Evolutionary conservation across 331 rosid genomes (phyloP), one percentile per base, ranked within the genome.

Genomic region (Cydonia oblonga): DNA sequence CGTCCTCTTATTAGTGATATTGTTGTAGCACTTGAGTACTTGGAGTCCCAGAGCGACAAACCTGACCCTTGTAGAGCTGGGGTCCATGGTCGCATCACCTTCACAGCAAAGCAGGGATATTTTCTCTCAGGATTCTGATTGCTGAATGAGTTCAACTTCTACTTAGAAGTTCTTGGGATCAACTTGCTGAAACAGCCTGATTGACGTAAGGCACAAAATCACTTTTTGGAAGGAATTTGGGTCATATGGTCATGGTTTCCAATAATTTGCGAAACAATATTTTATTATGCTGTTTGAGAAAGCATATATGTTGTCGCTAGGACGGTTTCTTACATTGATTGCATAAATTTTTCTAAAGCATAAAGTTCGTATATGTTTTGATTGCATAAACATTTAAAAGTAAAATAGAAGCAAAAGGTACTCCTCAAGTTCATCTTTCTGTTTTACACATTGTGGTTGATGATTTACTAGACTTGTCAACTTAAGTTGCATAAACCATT

Each of bases 21-120:
- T 63, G 96, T 88, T 35, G 92, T 90, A 26, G 97, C 97, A n/a
- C 89, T 92, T 18, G 97, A 90, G 80, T 92, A 88, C 83, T 85
- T 89, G 79, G 87, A 82, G 68, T 85, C 95, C 28, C 95, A 85
- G 83, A 82, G 82, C 49, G 2, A 40, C 78, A 73, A 23, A 81
- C 51, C 81, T 8, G 90, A 85, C 75, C 70, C 29, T 54, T 76
- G 15, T 28, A 75, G 66, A 63, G 78, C 73, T 9, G 86, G 79
- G 61, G 72, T 30, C 32, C 75, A 7, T 67, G 66, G 80, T 81
- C 71, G 75, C 58, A 51, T 73, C 87, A 61, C 77, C 83, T 40
- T 70, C 82, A 13, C 72, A 68, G 73, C 73, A 72, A 68, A 66
- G 70, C 56, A 82, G 70, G 57, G 71, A 73, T 71, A 23, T 75